These are phyloP conservation scores for Populus hybrid DNA, from an alignment of 441 rosid genomes.

Conservation along the genomic window DNA sequence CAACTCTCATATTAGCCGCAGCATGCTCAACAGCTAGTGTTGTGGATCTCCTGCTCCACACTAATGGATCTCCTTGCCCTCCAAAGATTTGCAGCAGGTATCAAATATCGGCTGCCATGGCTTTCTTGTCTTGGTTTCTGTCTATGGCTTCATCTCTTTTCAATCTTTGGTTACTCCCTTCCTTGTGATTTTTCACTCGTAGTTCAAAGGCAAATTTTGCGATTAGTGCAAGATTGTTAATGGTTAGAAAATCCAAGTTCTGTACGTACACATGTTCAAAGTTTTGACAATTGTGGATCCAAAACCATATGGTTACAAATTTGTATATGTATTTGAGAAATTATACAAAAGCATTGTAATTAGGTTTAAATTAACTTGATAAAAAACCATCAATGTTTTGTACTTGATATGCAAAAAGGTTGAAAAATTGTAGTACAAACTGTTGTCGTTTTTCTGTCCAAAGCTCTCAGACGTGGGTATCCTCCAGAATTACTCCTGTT, in stretches of 20 bases:
- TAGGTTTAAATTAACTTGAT: neutral
- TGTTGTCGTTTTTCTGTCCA: neutral
- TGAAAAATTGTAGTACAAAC: neutral
- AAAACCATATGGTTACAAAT: neutral
- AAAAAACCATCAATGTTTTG: neutral
- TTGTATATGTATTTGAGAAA: neutral
- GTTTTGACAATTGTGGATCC: neutral
- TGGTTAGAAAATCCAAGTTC: conserved; percentile 5
- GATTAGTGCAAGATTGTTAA: conserved; percentile 1
- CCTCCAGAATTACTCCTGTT: neutral
- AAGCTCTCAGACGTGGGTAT: neutral
- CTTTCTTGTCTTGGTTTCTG: conserved; percentile 73
- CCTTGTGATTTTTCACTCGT: conserved; percentile 33
- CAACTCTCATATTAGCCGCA: conserved; percentile 65
- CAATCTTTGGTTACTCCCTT: conserved; percentile 74
- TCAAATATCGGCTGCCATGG: conserved; percentile 75
- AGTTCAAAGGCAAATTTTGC: neutral
- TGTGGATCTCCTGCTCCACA: conserved; percentile 52
- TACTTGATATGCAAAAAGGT: neutral
- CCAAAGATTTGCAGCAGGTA: conserved; percentile 59
- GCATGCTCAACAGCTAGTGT: conserved; percentile 81
- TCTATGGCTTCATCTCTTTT: conserved; percentile 69
- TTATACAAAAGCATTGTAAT: neutral
- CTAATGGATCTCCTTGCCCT: conserved; percentile 38
- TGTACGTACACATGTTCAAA: neutral